These are phyloP conservation scores for Beauveria medogensis DNA, from an alignment of 2,329 filamentous ascomycete species.

Conservation along the genomic window DNA sequence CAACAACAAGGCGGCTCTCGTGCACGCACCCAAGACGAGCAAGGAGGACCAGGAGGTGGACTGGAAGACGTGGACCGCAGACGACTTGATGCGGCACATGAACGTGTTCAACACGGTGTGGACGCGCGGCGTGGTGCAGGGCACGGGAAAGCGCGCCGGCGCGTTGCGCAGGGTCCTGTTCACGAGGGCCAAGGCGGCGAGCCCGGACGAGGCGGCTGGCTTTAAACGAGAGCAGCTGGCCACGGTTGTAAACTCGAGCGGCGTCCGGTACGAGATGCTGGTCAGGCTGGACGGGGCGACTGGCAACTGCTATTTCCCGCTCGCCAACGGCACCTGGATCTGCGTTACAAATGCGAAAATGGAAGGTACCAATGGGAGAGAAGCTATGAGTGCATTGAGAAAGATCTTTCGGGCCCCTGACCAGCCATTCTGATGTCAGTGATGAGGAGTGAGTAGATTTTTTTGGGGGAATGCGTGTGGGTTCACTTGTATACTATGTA, in stretches of 20 bases:
- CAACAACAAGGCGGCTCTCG: slow-evolving; percentile 10
- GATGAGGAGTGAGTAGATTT: no score
- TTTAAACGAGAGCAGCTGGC: neutral
- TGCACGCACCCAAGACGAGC: slow-evolving; percentile 65
- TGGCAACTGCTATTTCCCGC: slow-evolving; percentile 18
- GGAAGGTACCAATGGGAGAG: slow-evolving; percentile 23
- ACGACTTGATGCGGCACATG: slow-evolving; percentile 46
- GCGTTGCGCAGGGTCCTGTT: slow-evolving; percentile 31
- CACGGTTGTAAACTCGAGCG: neutral
- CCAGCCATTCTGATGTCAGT: no score
- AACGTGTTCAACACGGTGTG: slow-evolving; percentile 60
- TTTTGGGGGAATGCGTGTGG: no score
- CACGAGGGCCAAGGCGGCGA: slow-evolving; percentile 22
- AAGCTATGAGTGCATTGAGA: slow-evolving; percentile 20
- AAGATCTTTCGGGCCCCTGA: slow-evolving; percentile 8
- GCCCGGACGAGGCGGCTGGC: slow-evolving; percentile 12
- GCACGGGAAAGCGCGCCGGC: slow-evolving; percentile 14
- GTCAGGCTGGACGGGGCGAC: slow-evolving; percentile 11
- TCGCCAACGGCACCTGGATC: slow-evolving; percentile 17
- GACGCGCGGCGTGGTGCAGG: slow-evolving; percentile 33
- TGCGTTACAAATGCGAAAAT: slow-evolving; percentile 25
- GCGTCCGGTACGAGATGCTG: neutral
- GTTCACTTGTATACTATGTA: no score
- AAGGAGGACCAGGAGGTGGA: slow-evolving; percentile 55
- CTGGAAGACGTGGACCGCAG: slow-evolving; percentile 45